phyloP scores from a whole-genome alignment of 768 basidiomycete species.

The Hortiboletus flavorubellus region DNA sequence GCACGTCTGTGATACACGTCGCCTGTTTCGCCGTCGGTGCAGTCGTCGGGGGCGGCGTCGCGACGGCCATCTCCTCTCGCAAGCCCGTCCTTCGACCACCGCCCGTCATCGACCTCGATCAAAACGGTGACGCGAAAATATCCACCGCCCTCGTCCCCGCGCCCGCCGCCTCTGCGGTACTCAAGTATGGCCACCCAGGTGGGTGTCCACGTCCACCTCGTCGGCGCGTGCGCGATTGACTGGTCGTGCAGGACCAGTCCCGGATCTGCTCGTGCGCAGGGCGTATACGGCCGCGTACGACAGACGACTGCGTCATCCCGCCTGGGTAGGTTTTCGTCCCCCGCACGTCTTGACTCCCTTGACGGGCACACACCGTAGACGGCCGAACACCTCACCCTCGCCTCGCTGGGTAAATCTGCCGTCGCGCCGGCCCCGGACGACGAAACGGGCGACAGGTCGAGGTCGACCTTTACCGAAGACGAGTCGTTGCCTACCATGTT shows the following conservation, averaged over 20 bases:
- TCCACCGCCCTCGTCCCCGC: constrained; percentile 29
- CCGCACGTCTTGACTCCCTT: background rate
- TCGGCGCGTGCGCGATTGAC: background rate
- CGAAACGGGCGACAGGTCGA: constrained; percentile 61
- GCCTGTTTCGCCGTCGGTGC: constrained; percentile 84
- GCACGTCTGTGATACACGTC: constrained; percentile 50
- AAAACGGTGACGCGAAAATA: constrained; percentile 42
- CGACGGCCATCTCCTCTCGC: constrained; percentile 44
- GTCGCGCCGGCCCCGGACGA: constrained; percentile 33
- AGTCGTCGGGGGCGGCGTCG: constrained; percentile 73
- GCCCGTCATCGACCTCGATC: constrained; percentile 45
- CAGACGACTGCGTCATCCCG: constrained; percentile 82
- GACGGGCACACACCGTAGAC: constrained; percentile 52
- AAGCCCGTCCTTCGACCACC: constrained; percentile 17
- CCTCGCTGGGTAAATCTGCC: constrained; percentile 58
- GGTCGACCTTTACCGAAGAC: constrained; percentile 84
- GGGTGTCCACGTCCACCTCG: background rate
- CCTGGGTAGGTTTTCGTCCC: constrained; percentile 64
- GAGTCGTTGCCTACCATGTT: constrained; percentile 69
- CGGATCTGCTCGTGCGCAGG: constrained; percentile 73
- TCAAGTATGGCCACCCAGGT: constrained; percentile 43
- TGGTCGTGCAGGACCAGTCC: constrained; percentile 68
- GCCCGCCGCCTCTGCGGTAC: constrained; percentile 34
- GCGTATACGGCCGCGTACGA: constrained; percentile 93
- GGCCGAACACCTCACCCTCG: constrained; percentile 88